Conservation (phyloP, 1,284 basidiomycete species). For the Dichomitus squalens region DNA sequence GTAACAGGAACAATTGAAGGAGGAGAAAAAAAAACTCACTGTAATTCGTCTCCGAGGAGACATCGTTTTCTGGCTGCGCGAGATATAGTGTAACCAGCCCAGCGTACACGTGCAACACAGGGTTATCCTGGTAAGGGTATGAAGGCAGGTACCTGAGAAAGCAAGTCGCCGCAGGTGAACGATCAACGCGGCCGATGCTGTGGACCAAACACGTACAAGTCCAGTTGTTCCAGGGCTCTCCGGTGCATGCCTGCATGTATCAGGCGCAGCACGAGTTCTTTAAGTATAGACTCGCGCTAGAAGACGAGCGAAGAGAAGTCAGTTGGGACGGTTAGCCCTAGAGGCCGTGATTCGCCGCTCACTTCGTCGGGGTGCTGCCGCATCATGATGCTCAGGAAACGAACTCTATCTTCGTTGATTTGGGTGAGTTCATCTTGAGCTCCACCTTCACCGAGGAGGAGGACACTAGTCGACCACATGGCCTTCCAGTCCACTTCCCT, state of each 20-base stretch:
- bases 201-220: slow-evolving; percentile 58
- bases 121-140: slow-evolving; percentile 83
- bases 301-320: slow-evolving; percentile 4
- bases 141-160: slow-evolving; percentile 74
- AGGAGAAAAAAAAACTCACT: slow-evolving; percentile 14
- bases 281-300: slow-evolving; percentile 74
- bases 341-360: slow-evolving; percentile 19
- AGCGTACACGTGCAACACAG: slow-evolving; percentile 79
- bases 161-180: slow-evolving; percentile 2
- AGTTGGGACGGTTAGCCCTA: background rate
- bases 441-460: slow-evolving; percentile 46
- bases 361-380: slow-evolving; percentile 67
- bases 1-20: background rate
- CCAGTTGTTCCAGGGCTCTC: slow-evolving; percentile 82
- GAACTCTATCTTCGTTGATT: slow-evolving; percentile 43
- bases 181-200: background rate
- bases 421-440: slow-evolving; percentile 14
- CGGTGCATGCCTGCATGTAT: slow-evolving; percentile 58
- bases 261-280: slow-evolving; percentile 72
- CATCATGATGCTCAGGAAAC: slow-evolving; percentile 70
- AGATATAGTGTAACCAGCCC: slow-evolving; percentile 72
- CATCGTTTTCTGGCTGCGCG: slow-evolving; percentile 40
- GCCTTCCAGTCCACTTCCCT: slow-evolving; percentile 80
- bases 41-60: slow-evolving; percentile 17
- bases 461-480: slow-evolving; percentile 75